Percentiles rank a stretch among this genome's conserved stretches.
Evolutionary conservation across 2,329 filamentous ascomycete genomes (phyloP).

Genomic region (Ascochyta clinopodiicola): DNA sequence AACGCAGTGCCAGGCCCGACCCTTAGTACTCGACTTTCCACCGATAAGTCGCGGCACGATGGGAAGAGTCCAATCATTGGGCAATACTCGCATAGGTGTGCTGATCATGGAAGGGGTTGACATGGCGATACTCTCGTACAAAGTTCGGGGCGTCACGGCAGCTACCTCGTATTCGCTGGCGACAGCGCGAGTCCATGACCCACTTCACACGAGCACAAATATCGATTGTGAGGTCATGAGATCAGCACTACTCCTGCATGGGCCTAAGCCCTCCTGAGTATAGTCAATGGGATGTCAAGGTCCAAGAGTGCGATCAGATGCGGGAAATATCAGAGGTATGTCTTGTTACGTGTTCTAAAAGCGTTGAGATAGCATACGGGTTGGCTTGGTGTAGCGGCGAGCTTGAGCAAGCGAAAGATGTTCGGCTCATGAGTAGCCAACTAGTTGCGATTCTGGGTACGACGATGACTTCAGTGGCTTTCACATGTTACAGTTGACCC

Average conservation of each 20-base stretch:
- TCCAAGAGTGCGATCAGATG: neutral
- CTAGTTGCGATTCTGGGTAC: too few species aligned
- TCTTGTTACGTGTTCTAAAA: neutral
- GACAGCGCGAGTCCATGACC: neutral
- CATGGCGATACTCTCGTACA: neutral
- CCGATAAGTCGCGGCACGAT: neutral
- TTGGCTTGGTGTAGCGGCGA: neutral
- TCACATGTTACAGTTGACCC: too few species aligned
- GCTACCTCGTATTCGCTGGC: conserved; percentile 1
- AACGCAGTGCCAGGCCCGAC: neutral
- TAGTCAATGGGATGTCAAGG: neutral
- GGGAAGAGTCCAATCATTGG: neutral
- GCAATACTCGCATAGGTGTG: neutral
- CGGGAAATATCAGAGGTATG: too few species aligned
- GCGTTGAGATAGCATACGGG: neutral
- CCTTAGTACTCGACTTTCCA: neutral
- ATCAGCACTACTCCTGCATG: neutral
- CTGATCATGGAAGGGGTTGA: neutral
- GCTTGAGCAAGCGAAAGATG: neutral
- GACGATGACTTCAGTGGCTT: too few species aligned
- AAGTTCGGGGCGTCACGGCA: neutral
- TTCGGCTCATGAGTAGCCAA: too few species aligned
- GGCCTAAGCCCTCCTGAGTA: neutral
- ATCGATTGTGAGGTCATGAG: conserved; percentile 1
- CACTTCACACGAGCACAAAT: conserved; percentile 9